Conservation (phyloP, 306 rosid species). For the Comarum palustre region DNA sequence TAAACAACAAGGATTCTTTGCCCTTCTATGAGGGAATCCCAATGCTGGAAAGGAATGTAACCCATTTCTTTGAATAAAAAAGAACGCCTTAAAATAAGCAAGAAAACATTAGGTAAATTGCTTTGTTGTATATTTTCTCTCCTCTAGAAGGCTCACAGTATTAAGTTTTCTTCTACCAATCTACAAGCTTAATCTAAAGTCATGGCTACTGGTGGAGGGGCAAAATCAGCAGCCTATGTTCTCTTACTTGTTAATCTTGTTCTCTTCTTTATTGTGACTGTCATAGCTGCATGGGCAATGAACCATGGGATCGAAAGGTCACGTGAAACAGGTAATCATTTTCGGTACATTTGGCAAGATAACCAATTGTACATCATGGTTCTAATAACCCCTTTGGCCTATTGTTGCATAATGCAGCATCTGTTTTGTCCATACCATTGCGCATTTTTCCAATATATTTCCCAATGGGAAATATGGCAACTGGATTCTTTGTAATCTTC, state of each 20-base stretch:
- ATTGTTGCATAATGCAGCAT: slow-evolving; percentile 50
- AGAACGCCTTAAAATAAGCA: slow-evolving; percentile 19
- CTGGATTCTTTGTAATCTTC: slow-evolving; percentile 67
- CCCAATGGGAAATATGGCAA: slow-evolving; percentile 82
- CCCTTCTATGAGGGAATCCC: slow-evolving; percentile 38
- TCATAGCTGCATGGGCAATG: slow-evolving; percentile 78
- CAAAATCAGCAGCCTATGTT: slow-evolving; percentile 53
- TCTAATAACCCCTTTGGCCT: background rate
- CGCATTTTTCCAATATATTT: slow-evolving; percentile 74
- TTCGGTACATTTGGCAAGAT: background rate
- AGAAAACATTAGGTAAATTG: slow-evolving; percentile 11
- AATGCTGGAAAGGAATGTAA: slow-evolving; percentile 50
- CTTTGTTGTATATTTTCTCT: slow-evolving; percentile 17
- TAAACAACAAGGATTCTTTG: slow-evolving; percentile 37
- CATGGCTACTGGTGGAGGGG: slow-evolving; percentile 68
- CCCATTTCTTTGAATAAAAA: slow-evolving; percentile 46
- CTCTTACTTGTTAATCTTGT: slow-evolving; percentile 62
- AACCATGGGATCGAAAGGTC: slow-evolving; percentile 73
- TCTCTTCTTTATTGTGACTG: slow-evolving; percentile 56
- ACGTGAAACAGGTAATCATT: slow-evolving; percentile 51
- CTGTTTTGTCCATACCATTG: slow-evolving; percentile 52
- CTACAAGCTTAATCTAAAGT: slow-evolving; percentile 24
- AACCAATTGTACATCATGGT: background rate
- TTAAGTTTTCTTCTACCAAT: slow-evolving; percentile 16
- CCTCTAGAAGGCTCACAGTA: slow-evolving; percentile 15